Conservation (phyloP, 2,329 filamentous ascomycete genomes). For the Arthrobotrys musiformis region DNA sequence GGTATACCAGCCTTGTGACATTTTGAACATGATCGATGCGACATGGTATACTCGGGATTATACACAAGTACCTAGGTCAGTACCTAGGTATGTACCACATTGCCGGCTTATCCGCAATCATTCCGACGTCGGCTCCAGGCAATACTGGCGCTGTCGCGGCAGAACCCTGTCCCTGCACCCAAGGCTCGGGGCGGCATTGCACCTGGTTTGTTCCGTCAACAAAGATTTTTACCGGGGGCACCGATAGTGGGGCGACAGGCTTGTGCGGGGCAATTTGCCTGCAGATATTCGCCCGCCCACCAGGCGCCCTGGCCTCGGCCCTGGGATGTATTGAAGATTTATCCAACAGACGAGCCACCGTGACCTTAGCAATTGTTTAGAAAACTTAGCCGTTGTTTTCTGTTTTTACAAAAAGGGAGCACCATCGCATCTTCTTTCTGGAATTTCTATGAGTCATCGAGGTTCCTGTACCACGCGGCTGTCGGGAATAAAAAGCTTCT, state of each 20-base stretch:
- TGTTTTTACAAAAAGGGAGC: constrained; percentile 6
- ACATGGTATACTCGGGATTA: background rate
- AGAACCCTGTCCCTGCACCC: constrained; percentile 28
- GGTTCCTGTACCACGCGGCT: constrained; percentile 16
- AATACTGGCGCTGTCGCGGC: constrained; percentile 34
- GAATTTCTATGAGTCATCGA: constrained; percentile 38
- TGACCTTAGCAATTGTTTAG: background rate
- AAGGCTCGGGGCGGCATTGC: constrained; percentile 5
- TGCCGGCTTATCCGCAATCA: constrained; percentile 24
- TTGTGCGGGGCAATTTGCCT: constrained; percentile 36
- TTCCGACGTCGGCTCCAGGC: constrained; percentile 46
- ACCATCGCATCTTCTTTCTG: constrained; percentile 18
- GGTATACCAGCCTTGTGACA: background rate
- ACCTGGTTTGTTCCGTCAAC: constrained; percentile 15
- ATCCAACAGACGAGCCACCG: constrained; percentile 24
- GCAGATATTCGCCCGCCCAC: constrained; percentile 9
- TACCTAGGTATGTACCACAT: background rate
- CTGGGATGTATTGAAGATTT: constrained; percentile 21
- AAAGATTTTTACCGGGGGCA: constrained; percentile 38
- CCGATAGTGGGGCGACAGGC: constrained; percentile 39
- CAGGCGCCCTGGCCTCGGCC: constrained; percentile 5
- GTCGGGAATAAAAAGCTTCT: constrained; percentile 10
- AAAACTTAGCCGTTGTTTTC: background rate
- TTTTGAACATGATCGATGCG: background rate
- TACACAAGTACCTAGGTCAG: background rate